Base-by-base conservation (phyloP, 1,139 yeast genomes). In the Trichomonascaceae sp. region DNA sequence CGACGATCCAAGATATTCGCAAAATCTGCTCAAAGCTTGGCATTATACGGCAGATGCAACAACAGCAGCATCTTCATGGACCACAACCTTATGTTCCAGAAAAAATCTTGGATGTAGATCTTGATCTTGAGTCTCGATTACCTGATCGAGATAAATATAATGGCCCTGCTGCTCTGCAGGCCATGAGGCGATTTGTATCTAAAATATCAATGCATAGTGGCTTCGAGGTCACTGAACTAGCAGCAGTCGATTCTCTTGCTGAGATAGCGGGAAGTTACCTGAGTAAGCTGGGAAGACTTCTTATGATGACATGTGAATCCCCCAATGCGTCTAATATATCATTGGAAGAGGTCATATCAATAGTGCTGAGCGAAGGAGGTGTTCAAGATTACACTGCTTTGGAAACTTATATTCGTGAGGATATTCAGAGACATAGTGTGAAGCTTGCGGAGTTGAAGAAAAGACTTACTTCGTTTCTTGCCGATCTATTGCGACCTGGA, bases 181-280 rank as follows among this genome's bases (percentile, higher is more conserved):
- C 87, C 0, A 70, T 95, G 71, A 77, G 83, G 60, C 82, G 87
- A 60, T 81, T 84, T 49, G 80, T 88, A 1, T 81, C 91, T 15
- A 89, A 90, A 58, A 74, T 95, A 24, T 83, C 89, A 0, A 93
- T 93, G 98, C 87, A 89, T 54, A 85, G 87, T 39, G 99, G 99
- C 0, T 95, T 88, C 73, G 98, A 95, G 71, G 76, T 85, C 1
- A 81, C 95, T 0, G 89, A 88, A 60, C 81, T 86, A 12, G 74
- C 78, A 57, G 97, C 98, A 1, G 78, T 88, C 22, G 87, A 87
- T 57, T 80, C 90, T 1, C 71, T 95, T 55, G 82, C 97, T 0
- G 96, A 90, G 62, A 72, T 93, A 44, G 95, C 97, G 0, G 93
- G 87, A 47, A 84, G 80, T 56, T 91, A 87, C 66, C 66, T 95